Evolutionary conservation across 1,284 basidiomycete genomes (phyloP).

Genomic region (Gastroboletus turbinatus): DNA sequence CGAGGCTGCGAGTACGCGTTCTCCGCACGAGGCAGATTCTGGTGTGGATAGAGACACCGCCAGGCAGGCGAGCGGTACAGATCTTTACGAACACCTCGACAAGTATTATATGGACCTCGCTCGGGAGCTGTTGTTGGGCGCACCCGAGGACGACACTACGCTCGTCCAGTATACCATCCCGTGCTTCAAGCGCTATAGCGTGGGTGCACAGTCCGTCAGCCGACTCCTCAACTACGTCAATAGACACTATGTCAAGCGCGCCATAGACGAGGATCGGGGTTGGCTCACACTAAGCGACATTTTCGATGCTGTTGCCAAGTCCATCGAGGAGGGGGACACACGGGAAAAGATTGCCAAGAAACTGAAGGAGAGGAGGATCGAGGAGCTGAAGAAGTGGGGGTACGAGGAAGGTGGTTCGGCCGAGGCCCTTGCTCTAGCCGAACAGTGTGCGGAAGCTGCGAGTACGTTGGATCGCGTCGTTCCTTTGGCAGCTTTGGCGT

Average conservation of each 20-base stretch:
- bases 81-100: slow-evolving; percentile 72
- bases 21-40: slow-evolving; percentile 13
- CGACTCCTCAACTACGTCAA: slow-evolving; percentile 77
- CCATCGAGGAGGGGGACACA: slow-evolving; percentile 49
- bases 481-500: slow-evolving; percentile 59
- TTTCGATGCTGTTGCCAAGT: slow-evolving; percentile 59
- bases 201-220: slow-evolving; percentile 63
- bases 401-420: slow-evolving; percentile 51
- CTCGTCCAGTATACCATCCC: slow-evolving; percentile 69
- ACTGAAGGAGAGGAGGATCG: slow-evolving; percentile 54
- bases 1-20: slow-evolving; percentile 40
- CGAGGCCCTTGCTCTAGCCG: slow-evolving; percentile 52
- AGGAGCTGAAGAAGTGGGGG: slow-evolving; percentile 71
- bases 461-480: slow-evolving; percentile 65
- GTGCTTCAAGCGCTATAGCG: slow-evolving; percentile 64
- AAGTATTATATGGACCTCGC: slow-evolving; percentile 59
- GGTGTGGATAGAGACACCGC: slow-evolving; percentile 25
- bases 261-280: slow-evolving; percentile 72
- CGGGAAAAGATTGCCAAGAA: slow-evolving; percentile 57
- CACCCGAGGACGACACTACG: slow-evolving; percentile 62
- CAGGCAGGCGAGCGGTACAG: slow-evolving; percentile 49
- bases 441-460: slow-evolving; percentile 70
- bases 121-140: slow-evolving; percentile 58
- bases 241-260: slow-evolving; percentile 74
- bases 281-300: slow-evolving; percentile 71